Evolutionary conservation across 2,329 filamentous ascomycete species (phyloP), one percentile per base, ranked within the genome.

Genomic region (Trichoderma sp.): DNA sequence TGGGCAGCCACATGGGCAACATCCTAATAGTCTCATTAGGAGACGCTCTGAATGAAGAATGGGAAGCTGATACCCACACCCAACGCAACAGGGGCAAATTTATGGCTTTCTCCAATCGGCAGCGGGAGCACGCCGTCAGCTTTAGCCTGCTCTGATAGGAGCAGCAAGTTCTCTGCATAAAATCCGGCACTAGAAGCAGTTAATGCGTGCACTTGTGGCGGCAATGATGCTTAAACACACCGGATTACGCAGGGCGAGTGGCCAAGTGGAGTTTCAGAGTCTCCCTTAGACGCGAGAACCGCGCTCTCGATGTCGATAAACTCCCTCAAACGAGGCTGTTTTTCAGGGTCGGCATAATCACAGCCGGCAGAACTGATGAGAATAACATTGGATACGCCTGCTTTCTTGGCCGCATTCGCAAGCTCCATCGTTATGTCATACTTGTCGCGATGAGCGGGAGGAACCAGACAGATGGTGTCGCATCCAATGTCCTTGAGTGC

Each of bases 111-210:
- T 8, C 83, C 83, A 70, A 85, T 81, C 0, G 84, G 84, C 11
- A 86, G 72, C 0, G 83, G 83, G 16, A 86, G 74, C 2, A 79
- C 70, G 0, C 81, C 82, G 47, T 84, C 81, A 29, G 80, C 75
- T 68, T 83, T 77, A 10, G 81, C 82, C 71, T 85, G 82, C 1
- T 79, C 79, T 2, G 81, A 77, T 71, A 86, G 85, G 1, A 82
- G 72, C 2, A 86, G 77, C n/a, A 86, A 75, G 66, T 86, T 86
- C 74, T 86, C 83, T 3, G 83, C 82, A 70, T 85, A 85, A 72
- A 85, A 85, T 3, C 83, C 83, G 19, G 83, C 82, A 5, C 83
- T 84, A 35, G 2, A 29, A 11, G 10, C 19, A 14, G n/a, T 59
- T 7, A 47, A 21, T 27, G 24, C 24, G 21, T n/a, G 13, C 29